Percentiles rank a stretch among this genome's conserved stretches.
phyloP scores from a whole-genome alignment of 257 asterid genomes.

The Solanum pinnatisectum region DNA sequence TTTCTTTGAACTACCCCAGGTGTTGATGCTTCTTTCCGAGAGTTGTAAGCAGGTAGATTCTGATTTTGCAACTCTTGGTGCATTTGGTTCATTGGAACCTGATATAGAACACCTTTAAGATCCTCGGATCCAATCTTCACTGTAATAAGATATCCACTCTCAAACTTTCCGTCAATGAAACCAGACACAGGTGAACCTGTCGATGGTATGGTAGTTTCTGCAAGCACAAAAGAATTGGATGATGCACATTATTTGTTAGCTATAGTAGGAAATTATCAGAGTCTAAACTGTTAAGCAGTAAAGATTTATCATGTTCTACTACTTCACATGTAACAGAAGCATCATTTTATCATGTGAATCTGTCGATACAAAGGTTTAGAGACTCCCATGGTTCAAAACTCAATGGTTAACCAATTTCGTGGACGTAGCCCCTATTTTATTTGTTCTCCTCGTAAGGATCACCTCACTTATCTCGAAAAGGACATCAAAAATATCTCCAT shows the following conservation, averaged over 20 bases:
- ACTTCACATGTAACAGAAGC: neutral
- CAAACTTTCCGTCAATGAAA: constrained; percentile 82
- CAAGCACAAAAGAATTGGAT: neutral
- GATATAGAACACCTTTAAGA: constrained; percentile 73
- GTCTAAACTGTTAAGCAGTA: neutral
- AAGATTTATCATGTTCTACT: neutral
- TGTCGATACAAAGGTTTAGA: neutral
- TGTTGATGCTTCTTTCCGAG: constrained; percentile 13
- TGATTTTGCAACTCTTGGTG: constrained; percentile 14
- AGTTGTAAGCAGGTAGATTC: neutral
- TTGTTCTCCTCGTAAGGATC: neutral
- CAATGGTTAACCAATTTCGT: neutral
- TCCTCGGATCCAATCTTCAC: constrained; percentile 64
- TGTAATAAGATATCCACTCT: constrained; percentile 75
- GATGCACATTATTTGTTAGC: neutral
- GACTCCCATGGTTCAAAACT: neutral
- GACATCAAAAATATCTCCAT: neutral
- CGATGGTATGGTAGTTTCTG: constrained; percentile 21
- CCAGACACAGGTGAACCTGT: constrained; percentile 43
- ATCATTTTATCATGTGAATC: neutral
- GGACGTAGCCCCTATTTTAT: neutral
- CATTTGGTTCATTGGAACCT: constrained; percentile 17
- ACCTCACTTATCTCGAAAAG: neutral
- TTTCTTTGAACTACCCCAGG: constrained; percentile 34
- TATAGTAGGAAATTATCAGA: neutral